phyloP scores from a whole-genome alignment of 78 protist genomes.

The Dictyostelium brefeldianum region DNA sequence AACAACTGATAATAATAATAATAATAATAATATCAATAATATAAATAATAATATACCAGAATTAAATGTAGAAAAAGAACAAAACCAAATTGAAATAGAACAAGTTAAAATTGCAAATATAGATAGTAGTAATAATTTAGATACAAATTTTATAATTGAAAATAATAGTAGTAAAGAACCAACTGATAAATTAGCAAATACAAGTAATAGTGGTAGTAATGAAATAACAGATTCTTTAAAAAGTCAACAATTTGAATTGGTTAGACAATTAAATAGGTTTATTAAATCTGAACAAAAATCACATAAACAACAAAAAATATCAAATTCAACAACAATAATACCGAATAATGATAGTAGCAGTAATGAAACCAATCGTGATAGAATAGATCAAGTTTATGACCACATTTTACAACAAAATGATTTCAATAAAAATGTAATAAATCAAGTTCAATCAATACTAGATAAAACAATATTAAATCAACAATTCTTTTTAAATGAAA shows the following conservation, averaged over 20 bases:
- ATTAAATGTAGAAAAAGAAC: background rate
- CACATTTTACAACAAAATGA: background rate
- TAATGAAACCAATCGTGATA: background rate
- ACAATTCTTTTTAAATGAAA: constrained; percentile 7
- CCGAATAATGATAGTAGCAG: background rate
- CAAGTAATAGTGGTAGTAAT: too few species aligned
- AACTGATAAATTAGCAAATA: background rate
- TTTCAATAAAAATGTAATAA: background rate
- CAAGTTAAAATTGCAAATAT: background rate
- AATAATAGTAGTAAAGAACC: background rate
- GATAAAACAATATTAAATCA: background rate
- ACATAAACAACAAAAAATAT: too few species aligned
- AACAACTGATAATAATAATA: background rate
- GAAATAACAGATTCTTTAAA: background rate
- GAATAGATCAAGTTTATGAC: background rate
- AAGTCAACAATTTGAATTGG: background rate
- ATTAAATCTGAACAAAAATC: background rate
- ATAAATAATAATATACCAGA: background rate
- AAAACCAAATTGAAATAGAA: background rate
- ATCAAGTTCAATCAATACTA: background rate
- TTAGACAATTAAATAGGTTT: background rate
- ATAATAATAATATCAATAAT: background rate
- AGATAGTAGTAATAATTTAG: background rate
- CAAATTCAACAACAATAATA: background rate
- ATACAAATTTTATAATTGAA: background rate